Evolutionary conservation across 129 eudicot species (phyloP), one percentile per base, ranked within the genome.

Genomic region (Centella asiatica): DNA sequence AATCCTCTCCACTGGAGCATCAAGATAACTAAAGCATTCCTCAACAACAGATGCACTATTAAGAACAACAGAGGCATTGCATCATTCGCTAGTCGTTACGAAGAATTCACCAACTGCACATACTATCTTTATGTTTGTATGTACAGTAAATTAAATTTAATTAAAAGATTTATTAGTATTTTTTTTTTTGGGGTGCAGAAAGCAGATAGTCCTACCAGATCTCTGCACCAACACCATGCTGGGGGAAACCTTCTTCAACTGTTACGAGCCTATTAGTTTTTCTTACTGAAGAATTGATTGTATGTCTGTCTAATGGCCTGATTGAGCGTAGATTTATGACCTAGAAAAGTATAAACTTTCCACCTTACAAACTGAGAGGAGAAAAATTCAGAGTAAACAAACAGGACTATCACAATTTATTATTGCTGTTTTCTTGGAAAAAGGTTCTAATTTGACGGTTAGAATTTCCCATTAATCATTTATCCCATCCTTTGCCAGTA

Each of bases 191-290:
- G n/a, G n/a, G n/a, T n/a, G n/a, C n/a, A n/a, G 7, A 56, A n/a
- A 10, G 63, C 57, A 54, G 14, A 12, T 59, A 23, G n/a, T n/a
- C n/a, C n/a, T n/a, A 90, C 98, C 98, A 87, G 67, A 92, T 87
- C 76, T 92, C 98, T 65, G 98, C 98, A 33, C 98, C 98, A 62
- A 92, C 84, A 39, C 98, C 98, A 68, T 92, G 98, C 60, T 92
- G 98, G 46, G 90, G 88, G 24, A 92, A 92, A 20, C 90, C 96
- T 78, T 92, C 98, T 60, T 92, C 98, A 53, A 87, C 84, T 20
- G 98, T 87, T 36, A 92, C 83, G 26, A 92, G 88, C 39, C 98
- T 80, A 62, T 82, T 92, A 34, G 98, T 92, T 83, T 92, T 92
- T 72, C 96, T 84, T 23, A 92, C 95, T 14, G 96, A 92, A 46